These are phyloP conservation scores for Diversispora epigaea DNA, from an alignment of 192 early-diverging fungal species.

Conservation along the genomic window DNA sequence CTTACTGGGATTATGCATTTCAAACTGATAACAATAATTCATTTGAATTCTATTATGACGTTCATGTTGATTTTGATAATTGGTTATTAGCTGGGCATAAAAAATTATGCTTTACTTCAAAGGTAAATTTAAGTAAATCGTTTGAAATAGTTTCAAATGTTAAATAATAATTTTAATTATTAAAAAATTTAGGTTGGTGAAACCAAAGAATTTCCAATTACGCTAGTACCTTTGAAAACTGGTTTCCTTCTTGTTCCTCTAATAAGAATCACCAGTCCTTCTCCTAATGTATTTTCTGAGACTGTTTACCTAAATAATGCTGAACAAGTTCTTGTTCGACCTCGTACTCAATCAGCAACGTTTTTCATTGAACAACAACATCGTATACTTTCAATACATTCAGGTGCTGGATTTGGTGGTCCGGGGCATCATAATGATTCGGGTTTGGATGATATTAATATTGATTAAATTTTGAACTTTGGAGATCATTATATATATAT, in stretches of 20 bases:
- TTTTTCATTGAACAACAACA: constrained; percentile 63
- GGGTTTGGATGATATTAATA: background rate
- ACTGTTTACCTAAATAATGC: constrained; percentile 59
- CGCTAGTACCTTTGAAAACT: constrained; percentile 59
- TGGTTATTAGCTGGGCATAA: constrained; percentile 68
- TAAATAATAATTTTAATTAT: constrained; percentile 1
- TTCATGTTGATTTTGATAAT: constrained; percentile 64
- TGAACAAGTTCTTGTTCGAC: constrained; percentile 57
- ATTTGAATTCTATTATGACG: constrained; percentile 58
- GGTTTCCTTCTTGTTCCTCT: constrained; percentile 56
- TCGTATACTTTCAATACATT: constrained; percentile 39
- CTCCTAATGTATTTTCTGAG: constrained; percentile 45
- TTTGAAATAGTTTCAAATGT: background rate
- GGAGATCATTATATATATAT: too few relatives aligned
- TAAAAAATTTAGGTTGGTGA: constrained; percentile 46
- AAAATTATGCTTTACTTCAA: constrained; percentile 54
- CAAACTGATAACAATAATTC: constrained; percentile 35
- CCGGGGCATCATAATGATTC: constrained; percentile 2
- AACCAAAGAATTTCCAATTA: constrained; percentile 48
- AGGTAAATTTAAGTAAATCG: constrained; percentile 44
- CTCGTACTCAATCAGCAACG: constrained; percentile 55
- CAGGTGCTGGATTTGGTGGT: constrained; percentile 4
- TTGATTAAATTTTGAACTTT: background rate
- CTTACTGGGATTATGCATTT: constrained; percentile 46
- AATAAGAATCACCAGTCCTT: constrained; percentile 45